Percentiles rank a stretch among this genome's conserved stretches.
Conservation (phyloP, 768 basidiomycete species). For the Thelephora aurantiotincta region DNA sequence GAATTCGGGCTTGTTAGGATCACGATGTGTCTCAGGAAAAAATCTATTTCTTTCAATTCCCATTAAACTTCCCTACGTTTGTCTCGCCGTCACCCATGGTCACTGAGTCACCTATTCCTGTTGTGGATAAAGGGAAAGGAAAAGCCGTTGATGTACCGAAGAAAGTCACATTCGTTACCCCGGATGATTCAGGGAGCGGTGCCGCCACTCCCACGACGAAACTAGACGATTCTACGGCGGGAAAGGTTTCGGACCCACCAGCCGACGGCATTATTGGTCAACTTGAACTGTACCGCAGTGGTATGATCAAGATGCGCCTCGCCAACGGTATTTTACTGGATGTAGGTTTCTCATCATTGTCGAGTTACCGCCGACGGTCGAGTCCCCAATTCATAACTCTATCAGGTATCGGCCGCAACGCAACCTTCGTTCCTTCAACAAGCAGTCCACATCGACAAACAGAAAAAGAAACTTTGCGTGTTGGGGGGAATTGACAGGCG, state of each 20-base stretch:
- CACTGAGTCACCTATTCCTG: slow-evolving; percentile 14
- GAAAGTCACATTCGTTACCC: slow-evolving; percentile 45
- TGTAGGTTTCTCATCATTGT: slow-evolving; percentile 29
- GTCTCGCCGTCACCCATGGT: slow-evolving; percentile 14
- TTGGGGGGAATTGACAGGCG: slow-evolving; percentile 81
- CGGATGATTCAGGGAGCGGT: neutral
- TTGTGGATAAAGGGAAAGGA: slow-evolving; percentile 9
- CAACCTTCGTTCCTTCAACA: slow-evolving; percentile 85
- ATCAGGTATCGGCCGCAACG: slow-evolving; percentile 66
- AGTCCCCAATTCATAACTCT: neutral
- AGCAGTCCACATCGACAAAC: slow-evolving; percentile 56
- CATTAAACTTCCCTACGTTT: slow-evolving; percentile 72
- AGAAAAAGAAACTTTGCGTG: slow-evolving; percentile 45
- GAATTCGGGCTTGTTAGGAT: slow-evolving; percentile 19
- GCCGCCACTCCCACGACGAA: slow-evolving; percentile 5
- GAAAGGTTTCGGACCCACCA: slow-evolving; percentile 20
- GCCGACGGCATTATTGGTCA: slow-evolving; percentile 74
- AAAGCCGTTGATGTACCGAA: slow-evolving; percentile 17
- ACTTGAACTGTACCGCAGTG: slow-evolving; percentile 75
- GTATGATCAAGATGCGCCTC: slow-evolving; percentile 76
- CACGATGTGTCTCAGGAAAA: slow-evolving; percentile 38
- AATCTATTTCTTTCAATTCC: slow-evolving; percentile 87
- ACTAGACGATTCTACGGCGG: slow-evolving; percentile 13
- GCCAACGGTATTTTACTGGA: slow-evolving; percentile 72
- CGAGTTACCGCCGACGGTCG: neutral